phyloP scores from a whole-genome alignment of 257 asterid genomes.

The Nicotiana undulata region DNA sequence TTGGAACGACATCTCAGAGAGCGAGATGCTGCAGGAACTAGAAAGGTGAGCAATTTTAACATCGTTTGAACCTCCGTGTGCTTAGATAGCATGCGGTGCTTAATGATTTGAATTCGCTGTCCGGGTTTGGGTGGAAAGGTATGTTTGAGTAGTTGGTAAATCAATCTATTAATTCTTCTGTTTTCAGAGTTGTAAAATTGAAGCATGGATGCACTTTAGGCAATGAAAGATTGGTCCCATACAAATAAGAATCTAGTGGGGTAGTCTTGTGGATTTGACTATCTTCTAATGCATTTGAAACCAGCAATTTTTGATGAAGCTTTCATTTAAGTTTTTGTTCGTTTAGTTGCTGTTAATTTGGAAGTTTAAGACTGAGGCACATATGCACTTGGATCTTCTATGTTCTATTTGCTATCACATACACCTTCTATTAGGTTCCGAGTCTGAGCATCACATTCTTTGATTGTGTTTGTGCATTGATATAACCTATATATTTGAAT shows the following conservation, averaged over 20 bases:
- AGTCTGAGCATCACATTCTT: not conserved
- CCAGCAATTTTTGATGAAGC: not conserved
- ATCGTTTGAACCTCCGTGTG: not conserved
- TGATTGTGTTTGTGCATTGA: not conserved
- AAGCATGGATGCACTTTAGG: not conserved
- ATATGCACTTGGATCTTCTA: not conserved
- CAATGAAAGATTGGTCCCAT: not conserved
- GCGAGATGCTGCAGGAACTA: conserved; percentile 85
- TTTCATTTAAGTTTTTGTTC: not conserved
- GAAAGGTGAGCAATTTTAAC: conserved; percentile 44
- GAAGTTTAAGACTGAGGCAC: not conserved
- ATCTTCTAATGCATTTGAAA: not conserved
- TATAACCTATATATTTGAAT: not conserved
- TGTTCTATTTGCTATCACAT: not conserved
- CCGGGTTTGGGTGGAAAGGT: not conserved
- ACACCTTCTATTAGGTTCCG: not conserved
- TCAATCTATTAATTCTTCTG: not conserved
- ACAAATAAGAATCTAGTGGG: not conserved
- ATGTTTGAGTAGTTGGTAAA: not conserved
- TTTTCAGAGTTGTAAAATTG: not conserved
- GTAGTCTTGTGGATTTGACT: not conserved
- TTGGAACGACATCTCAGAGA: conserved; percentile 72
- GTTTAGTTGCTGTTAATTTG: not conserved
- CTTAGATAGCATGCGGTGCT: not conserved
- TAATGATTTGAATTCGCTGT: not conserved